phyloP scores from a whole-genome alignment of 31 red algal genomes.

The Odonthalia washingtoniensis region DNA sequence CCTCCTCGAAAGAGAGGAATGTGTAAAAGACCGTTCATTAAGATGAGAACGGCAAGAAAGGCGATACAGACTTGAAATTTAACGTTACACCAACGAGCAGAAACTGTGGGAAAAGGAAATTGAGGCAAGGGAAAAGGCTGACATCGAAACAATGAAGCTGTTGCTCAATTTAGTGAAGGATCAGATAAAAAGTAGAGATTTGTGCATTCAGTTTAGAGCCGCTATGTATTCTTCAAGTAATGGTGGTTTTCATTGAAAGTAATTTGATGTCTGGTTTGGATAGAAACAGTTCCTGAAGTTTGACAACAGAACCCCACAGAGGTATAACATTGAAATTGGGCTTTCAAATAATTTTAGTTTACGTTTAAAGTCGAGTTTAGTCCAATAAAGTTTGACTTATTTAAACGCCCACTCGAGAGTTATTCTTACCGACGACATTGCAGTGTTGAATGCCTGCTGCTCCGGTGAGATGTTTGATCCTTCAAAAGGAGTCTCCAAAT shows the following conservation, averaged over 20 bases:
- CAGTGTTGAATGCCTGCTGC: slow-evolving; percentile 20
- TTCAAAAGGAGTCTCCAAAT: slow-evolving; percentile 20
- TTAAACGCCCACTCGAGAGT: slow-evolving; percentile 35
- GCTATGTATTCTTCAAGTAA: slow-evolving; percentile 12
- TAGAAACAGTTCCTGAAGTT: slow-evolving; percentile 33
- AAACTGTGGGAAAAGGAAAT: no score
- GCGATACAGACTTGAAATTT: no score
- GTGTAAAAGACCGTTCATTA: no score
- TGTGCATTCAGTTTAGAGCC: no score
- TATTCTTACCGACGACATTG: slow-evolving; percentile 2
- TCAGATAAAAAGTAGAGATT: no score
- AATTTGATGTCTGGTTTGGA: not conserved
- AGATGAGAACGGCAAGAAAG: no score
- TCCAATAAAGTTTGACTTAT: slow-evolving; percentile 30
- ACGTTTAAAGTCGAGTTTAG: slow-evolving; percentile 3
- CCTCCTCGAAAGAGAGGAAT: no score
- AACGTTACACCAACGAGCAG: no score
- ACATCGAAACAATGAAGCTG: no score
- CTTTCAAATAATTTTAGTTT: not conserved
- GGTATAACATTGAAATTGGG: no score
- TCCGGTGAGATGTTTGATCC: not conserved
- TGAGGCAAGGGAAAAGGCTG: no score
- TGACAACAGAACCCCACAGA: not conserved
- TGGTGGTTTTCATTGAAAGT: not conserved
- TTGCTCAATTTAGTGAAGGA: no score